phyloP scores from a whole-genome alignment of 2,329 filamentous ascomycete species.

The Penicillium sp. region DNA sequence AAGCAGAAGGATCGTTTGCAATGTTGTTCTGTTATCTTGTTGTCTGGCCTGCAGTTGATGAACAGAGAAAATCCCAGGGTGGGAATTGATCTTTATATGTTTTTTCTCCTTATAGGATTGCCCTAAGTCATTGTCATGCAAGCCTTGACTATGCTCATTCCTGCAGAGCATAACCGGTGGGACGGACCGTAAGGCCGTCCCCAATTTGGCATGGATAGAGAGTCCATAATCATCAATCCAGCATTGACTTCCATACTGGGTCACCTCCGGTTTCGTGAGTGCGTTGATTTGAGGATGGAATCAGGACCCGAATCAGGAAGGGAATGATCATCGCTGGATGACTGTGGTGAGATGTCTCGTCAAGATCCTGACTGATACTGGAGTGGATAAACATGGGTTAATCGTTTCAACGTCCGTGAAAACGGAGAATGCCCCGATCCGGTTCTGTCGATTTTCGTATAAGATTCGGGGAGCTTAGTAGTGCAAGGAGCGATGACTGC shows the following conservation, averaged over 20 bases:
- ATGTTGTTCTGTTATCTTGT: conserved; percentile 4
- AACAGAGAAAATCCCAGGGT: conserved; percentile 3
- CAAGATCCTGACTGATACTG: conserved; percentile 3
- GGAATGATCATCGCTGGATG: conserved; percentile 15
- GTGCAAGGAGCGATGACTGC: not conserved
- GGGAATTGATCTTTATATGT: conserved; percentile 20
- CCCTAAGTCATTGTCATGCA: not conserved
- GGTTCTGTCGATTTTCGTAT: not conserved
- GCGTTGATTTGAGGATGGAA: conserved; percentile 17
- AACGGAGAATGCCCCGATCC: conserved; percentile 11
- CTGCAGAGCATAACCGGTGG: conserved; percentile 5
- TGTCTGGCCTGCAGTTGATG: conserved; percentile 27
- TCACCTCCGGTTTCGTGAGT: conserved; percentile 4
- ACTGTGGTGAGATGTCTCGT: not conserved
- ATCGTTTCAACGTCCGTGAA: conserved; percentile 8
- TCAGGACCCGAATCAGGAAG: conserved; percentile 10
- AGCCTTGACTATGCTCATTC: conserved; percentile 3
- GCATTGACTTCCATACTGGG: conserved; percentile 12
- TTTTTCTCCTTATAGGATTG: not conserved
- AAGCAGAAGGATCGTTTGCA: conserved; percentile 5
- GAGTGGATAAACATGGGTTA: conserved; percentile 3
- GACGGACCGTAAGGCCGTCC: conserved; percentile 17
- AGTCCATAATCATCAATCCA: conserved; percentile 8
- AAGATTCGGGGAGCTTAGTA: not conserved
- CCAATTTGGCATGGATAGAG: conserved; percentile 11